Base-by-base conservation (phyloP, 257 asterid species). In the Echium plantagineum region DNA sequence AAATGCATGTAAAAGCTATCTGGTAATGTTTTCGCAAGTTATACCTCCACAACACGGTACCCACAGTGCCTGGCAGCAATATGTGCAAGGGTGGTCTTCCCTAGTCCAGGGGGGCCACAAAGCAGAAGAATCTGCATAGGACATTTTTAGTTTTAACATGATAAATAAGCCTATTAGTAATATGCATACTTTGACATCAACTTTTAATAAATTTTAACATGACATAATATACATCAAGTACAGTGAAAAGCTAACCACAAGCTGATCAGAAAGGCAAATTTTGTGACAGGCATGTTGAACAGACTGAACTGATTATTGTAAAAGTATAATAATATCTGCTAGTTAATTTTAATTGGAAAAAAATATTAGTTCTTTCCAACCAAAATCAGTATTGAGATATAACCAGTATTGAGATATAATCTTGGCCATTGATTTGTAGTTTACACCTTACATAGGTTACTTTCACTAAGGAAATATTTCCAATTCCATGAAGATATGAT, bases 21-120 rank as follows among this genome's bases (percentile, higher is more conserved):
- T 42, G 17, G 2, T 10, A 42, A 42, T 42, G 13, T 42, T 10
- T 10, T 10, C 1, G 49, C 17, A 13, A 22, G 18, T 56, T 9
- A 15, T 21, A 91, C 98, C 98, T 93, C 98, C 64, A 89, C 91
- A 53, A 86, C 97, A 65, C 93, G 95, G 72, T 93, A 93, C 32
- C 98, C 98, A 75, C 98, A 93, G 71, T 93, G 98, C 73, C 71
- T 77, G 61, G 98, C 98, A 58, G 97, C 97, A 61, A 93, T 93
- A 81, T 93, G 98, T 59, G 98, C 98, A 75, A 93, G 94, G 3
- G 98, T 93, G 56, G 98, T 93, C 83, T 93, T 93, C 72, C 98
- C 98, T 70, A 93, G 91, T 63, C 98, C 98, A 47, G 98, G 98
- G 70, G 98, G 84, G 5, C 98, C 98, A 66, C 97, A 93, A 66